These are phyloP conservation scores for Penicillium sp. DNA, from an alignment of 2,329 filamentous ascomycete species.

Conservation along the genomic window DNA sequence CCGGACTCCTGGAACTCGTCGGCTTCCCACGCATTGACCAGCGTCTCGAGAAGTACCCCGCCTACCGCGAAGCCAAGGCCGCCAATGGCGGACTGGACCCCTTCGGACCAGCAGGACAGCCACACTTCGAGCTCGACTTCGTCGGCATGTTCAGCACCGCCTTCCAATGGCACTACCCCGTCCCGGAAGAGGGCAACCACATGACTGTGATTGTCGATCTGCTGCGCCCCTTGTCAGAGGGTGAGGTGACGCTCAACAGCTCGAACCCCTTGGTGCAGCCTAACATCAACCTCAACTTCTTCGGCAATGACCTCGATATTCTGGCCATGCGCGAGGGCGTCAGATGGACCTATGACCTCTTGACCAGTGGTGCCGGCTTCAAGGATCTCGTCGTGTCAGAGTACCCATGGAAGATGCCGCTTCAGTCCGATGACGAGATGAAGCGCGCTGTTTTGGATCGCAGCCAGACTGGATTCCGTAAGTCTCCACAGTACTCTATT, in stretches of 20 bases:
- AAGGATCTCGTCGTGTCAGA: constrained; percentile 35
- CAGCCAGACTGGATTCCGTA: constrained; percentile 43
- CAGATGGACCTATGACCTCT: constrained; percentile 47
- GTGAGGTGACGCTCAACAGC: constrained; percentile 35
- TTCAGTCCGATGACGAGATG: constrained; percentile 50
- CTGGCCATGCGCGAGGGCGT: constrained; percentile 53
- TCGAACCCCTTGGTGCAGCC: constrained; percentile 33
- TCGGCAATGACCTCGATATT: constrained; percentile 45
- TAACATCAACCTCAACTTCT: constrained; percentile 40
- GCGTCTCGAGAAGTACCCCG: constrained; percentile 41
- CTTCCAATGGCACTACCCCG: constrained; percentile 45
- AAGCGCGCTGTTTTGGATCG: constrained; percentile 50
- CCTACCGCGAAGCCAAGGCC: constrained; percentile 42
- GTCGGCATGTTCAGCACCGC: constrained; percentile 49
- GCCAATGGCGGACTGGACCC: constrained; percentile 42
- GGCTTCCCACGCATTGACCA: constrained; percentile 53
- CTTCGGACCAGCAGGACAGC: constrained; percentile 50
- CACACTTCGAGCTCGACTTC: constrained; percentile 57
- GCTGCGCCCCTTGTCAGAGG: constrained; percentile 41
- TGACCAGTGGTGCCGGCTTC: constrained; percentile 50
- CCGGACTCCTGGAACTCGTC: constrained; percentile 44
- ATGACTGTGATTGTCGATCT: constrained; percentile 51
- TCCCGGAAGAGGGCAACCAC: constrained; percentile 41
- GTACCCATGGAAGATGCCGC: constrained; percentile 56
- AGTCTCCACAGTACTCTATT: background rate